Base-by-base conservation (phyloP, 208 protist species). In the Vickermania spadyakhi region DNA sequence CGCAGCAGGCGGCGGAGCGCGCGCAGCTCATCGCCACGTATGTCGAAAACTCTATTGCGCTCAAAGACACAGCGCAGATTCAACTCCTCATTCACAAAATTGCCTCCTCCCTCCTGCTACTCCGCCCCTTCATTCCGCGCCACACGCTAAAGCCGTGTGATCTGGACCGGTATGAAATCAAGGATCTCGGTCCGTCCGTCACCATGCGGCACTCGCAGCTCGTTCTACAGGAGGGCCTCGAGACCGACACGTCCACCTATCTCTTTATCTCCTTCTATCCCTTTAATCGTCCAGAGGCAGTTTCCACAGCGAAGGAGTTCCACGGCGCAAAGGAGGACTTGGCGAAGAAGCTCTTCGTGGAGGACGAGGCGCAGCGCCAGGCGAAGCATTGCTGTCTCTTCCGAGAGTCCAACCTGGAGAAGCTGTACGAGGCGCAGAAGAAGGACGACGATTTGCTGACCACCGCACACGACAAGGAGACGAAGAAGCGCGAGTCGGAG, bases 121-220 rank as follows among this genome's bases (percentile, higher is more conserved):
- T 65, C 4, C 42, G 52, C 22, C 60, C 60, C 52, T 65, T 65
- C 52, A 28, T 65, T 18, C 60, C 60, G 5, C 21, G 56, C 52
- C 50, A 60, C 28, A 65, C 56, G 60, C 21, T 60, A 25, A 29
- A 26, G 14, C 53, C 25, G 25, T 11, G 11, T 18, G 18, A 30
- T 18, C 49, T 31, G 4, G 11, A 60, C n/a, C 26, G 13, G 30
- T 4, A 23, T 41, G 60, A 45, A 4, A 60, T 65, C 13, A 22
- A 18, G n/a, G 7, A 28, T 31, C 45, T 56, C 13, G 60, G 52
- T 18, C 45, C 52, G 11, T 56, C 60, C n/a, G 11, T 65, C 11
- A 7, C 7, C 7, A 4, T 18, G 7, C 56, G 56, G 4, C 18
- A 45, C n/a, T 14, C 26, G 7, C 13, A 18, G 11, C 21, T 62